phyloP scores from a whole-genome alignment of 306 rosid species.

The Potentilla sterilis region DNA sequence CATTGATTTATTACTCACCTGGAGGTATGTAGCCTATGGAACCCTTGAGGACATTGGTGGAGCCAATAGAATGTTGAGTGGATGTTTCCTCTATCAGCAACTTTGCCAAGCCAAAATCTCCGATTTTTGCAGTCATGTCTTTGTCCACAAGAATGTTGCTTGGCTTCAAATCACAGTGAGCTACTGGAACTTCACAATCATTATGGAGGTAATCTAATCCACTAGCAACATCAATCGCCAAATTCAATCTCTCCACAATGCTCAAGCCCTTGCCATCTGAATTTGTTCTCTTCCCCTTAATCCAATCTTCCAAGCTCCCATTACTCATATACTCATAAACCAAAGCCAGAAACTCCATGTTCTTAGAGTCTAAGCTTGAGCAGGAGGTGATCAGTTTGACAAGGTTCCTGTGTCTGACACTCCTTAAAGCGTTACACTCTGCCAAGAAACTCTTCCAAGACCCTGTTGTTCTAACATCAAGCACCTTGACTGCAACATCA shows the following conservation, averaged over 20 bases:
- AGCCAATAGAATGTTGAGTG: constrained; percentile 41
- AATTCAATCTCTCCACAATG: constrained; percentile 56
- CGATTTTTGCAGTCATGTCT: constrained; percentile 67
- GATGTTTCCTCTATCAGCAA: constrained; percentile 41
- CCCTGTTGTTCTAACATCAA: constrained; percentile 41
- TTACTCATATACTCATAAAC: constrained; percentile 63
- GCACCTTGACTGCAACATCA: constrained; percentile 61
- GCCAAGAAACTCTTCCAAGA: constrained; percentile 67
- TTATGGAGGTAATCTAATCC: constrained; percentile 69
- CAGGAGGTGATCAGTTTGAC: constrained; percentile 71
- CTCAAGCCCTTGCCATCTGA: constrained; percentile 43
- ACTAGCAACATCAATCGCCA: constrained; percentile 58
- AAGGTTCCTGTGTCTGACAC: constrained; percentile 65
- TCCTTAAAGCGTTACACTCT: constrained; percentile 66
- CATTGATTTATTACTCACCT: constrained; percentile 35
- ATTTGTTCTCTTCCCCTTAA: constrained; percentile 43
- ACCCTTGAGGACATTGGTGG: constrained; percentile 56
- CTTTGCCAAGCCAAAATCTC: constrained; percentile 76
- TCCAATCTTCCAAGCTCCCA: constrained; percentile 80
- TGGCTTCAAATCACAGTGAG: constrained; percentile 81
- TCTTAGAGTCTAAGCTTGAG: constrained; percentile 59
- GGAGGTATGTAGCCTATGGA: constrained; percentile 87
- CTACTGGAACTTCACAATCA: constrained; percentile 60
- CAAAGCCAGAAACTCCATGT: constrained; percentile 61
- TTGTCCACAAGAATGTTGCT: constrained; percentile 63